Evolutionary conservation across 805 yeast species (phyloP).

Genomic region (Huiozyma naganishii): DNA sequence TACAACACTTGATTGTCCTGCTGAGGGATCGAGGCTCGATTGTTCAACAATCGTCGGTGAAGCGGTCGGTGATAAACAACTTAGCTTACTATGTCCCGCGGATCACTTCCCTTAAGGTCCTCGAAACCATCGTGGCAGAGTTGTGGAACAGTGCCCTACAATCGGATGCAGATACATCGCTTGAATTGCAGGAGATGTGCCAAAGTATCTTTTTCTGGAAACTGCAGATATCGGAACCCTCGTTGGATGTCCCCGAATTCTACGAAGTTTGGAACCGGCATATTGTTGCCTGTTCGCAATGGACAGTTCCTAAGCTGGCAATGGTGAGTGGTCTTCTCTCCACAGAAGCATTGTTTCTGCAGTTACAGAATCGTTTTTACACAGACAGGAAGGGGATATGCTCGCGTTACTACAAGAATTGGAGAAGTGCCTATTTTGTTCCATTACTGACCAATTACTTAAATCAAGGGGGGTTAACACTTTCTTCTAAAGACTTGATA

Average conservation of each 20-base stretch:
- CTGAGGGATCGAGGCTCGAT: neutral
- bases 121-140: slow-evolving; percentile 10
- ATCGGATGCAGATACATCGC: slow-evolving; percentile 2
- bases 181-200: slow-evolving; percentile 10
- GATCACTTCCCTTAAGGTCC: slow-evolving; percentile 6
- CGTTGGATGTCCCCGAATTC: slow-evolving; percentile 13
- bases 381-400: slow-evolving; percentile 18
- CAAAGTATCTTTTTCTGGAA: slow-evolving; percentile 22
- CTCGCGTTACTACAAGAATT: slow-evolving; percentile 7
- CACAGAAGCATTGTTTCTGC: slow-evolving; percentile 8
- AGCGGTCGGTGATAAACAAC: slow-evolving; percentile 13
- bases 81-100: slow-evolving; percentile 22
- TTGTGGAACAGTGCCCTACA: slow-evolving; percentile 5
- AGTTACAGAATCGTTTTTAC: slow-evolving; percentile 12
- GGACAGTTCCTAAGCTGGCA: slow-evolving; percentile 17
- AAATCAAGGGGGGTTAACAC: neutral
- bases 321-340: slow-evolving; percentile 18
- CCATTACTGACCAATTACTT: slow-evolving; percentile 14
- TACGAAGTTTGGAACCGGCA: slow-evolving; percentile 15
- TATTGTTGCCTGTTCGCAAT: slow-evolving; percentile 8
- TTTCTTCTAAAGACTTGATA: neutral
- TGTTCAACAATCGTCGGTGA: neutral
- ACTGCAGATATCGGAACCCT: slow-evolving; percentile 25
- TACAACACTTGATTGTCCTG: slow-evolving; percentile 4
- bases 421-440: slow-evolving; percentile 14